These are phyloP conservation scores for Cladobotryum protrusum DNA, from an alignment of 2,329 filamentous ascomycete genomes.

Conservation along the genomic window DNA sequence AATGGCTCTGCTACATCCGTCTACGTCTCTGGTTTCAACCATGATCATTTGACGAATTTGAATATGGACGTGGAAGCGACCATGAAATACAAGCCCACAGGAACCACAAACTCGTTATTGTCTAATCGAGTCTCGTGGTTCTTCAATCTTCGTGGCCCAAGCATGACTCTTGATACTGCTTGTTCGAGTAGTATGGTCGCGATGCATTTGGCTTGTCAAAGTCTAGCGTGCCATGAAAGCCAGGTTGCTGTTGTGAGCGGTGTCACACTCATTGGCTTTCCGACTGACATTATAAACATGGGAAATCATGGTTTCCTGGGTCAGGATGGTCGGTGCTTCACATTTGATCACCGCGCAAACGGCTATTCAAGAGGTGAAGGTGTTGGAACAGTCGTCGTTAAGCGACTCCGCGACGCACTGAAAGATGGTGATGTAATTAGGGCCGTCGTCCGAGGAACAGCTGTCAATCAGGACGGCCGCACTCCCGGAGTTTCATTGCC, in stretches of 20 bases:
- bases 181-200: slow-evolving; percentile 43
- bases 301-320: slow-evolving; percentile 4
- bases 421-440: slow-evolving; percentile 35
- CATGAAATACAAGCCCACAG: slow-evolving; percentile 36
- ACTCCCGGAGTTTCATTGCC: slow-evolving; percentile 34
- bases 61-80: slow-evolving; percentile 20
- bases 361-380: slow-evolving; percentile 43
- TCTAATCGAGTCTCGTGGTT: slow-evolving; percentile 43
- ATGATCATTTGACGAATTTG: slow-evolving; percentile 4
- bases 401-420: slow-evolving; percentile 37
- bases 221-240: slow-evolving; percentile 18
- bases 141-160: slow-evolving; percentile 41
- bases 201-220: slow-evolving; percentile 34
- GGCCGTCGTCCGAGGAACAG: slow-evolving; percentile 28
- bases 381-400: slow-evolving; percentile 37
- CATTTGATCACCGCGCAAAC: slow-evolving; percentile 35
- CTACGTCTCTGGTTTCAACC: slow-evolving; percentile 6
- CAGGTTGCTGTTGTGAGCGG: slow-evolving; percentile 34
- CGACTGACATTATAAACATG: slow-evolving; percentile 10
- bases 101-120: slow-evolving; percentile 35
- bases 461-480: slow-evolving; percentile 35
- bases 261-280: slow-evolving; percentile 32
- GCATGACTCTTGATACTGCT: slow-evolving; percentile 45
- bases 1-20: slow-evolving; percentile 2
- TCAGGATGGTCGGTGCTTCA: slow-evolving; percentile 11